These are phyloP conservation scores for Plantago elongata DNA, from an alignment of 257 asterid species.

Conservation along the genomic window DNA sequence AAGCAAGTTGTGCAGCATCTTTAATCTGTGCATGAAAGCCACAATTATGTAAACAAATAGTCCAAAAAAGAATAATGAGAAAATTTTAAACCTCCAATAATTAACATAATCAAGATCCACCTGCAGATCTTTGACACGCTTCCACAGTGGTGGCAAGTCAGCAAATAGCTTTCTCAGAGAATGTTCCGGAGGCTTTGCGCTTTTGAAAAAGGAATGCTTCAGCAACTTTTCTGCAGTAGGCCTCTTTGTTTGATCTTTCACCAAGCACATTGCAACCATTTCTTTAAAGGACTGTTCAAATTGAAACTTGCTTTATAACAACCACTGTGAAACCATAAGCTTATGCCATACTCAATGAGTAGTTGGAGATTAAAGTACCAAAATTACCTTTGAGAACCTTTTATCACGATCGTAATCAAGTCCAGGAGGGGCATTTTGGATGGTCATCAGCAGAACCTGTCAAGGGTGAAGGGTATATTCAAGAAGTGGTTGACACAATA, in stretches of 20 bases:
- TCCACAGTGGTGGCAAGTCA: slow-evolving; percentile 85
- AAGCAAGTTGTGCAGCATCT: slow-evolving; percentile 97
- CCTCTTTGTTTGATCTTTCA: slow-evolving; percentile 96
- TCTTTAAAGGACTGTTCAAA: slow-evolving; percentile 88
- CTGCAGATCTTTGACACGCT: slow-evolving; percentile 96
- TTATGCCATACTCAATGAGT: slow-evolving; percentile 12
- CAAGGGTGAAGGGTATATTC: slow-evolving; percentile 15
- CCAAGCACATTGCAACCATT: slow-evolving; percentile 99
- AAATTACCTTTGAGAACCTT: slow-evolving; percentile 86
- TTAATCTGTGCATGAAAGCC: slow-evolving; percentile 49
- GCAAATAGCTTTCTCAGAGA: slow-evolving; percentile 76
- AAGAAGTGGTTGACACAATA: slow-evolving; percentile 15
- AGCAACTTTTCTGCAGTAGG: slow-evolving; percentile 94
- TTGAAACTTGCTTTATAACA: slow-evolving; percentile 26
- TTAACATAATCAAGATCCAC: slow-evolving; percentile 32
- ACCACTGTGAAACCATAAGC: slow-evolving; percentile 18
- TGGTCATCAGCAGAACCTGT: slow-evolving; percentile 96
- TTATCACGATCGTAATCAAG: slow-evolving; percentile 99
- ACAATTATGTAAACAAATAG: slow-evolving; percentile 20
- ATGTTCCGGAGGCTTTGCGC: slow-evolving; percentile 89
- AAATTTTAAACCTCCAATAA: slow-evolving; percentile 17
- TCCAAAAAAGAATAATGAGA: slow-evolving; percentile 10
- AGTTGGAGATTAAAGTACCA: slow-evolving; percentile 18
- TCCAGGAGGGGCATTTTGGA: slow-evolving; percentile 99
- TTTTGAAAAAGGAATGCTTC: slow-evolving; percentile 90